These are phyloP conservation scores for Neurospora tetrasperma DNA, from an alignment of 495 filamentous ascomycete species.

Conservation along the genomic window DNA sequence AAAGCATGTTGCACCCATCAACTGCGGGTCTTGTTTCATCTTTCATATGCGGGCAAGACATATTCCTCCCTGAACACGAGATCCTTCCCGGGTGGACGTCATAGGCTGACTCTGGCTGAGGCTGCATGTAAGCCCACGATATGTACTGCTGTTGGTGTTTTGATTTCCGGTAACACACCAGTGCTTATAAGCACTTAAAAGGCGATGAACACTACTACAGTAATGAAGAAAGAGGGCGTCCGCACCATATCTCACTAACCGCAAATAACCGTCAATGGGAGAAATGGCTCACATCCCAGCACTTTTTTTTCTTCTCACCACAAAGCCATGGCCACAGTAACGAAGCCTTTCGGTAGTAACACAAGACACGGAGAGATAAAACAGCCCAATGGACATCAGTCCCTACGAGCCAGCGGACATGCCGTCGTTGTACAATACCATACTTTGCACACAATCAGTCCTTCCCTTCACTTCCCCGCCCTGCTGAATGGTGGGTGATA, in stretches of 20 bases:
- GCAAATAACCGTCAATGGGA: not conserved
- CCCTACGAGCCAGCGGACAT: not conserved
- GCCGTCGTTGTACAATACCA: not conserved
- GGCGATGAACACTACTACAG: not conserved
- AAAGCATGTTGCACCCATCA: not conserved
- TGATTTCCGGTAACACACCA: not conserved
- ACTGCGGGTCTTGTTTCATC: not conserved
- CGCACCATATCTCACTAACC: not conserved
- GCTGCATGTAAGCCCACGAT: not conserved
- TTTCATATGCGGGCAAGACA: not conserved
- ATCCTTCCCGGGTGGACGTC: not conserved
- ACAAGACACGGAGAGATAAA: not conserved
- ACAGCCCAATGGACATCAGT: not conserved
- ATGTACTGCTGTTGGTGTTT: not conserved
- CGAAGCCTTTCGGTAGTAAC: not conserved
- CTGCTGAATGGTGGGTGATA: not conserved
- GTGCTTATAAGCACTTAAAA: not conserved
- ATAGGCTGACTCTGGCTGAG: not conserved
- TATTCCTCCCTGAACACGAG: not conserved
- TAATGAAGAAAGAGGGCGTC: not conserved
- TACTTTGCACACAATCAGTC: not conserved
- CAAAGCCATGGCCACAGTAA: not conserved
- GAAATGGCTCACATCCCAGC: not conserved
- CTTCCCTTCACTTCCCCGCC: not conserved
- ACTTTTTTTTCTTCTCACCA: not conserved